phyloP scores from a whole-genome alignment of 106 monocot species.

The Narthecium ossifragum region DNA sequence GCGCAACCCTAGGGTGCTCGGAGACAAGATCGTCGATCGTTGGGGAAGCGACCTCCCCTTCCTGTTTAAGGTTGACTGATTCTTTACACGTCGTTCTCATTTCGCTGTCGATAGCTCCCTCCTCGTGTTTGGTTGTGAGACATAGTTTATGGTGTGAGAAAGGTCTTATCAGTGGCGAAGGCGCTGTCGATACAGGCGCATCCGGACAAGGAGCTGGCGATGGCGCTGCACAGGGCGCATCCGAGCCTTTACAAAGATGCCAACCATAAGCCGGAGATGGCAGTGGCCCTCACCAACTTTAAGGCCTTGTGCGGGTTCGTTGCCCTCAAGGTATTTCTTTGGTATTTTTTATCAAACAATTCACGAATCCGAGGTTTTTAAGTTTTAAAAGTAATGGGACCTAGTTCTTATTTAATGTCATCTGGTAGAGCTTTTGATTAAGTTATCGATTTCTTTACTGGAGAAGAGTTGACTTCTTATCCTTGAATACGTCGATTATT shows the following conservation, averaged over 20 bases:
- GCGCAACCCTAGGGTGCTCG: slow-evolving; percentile 48
- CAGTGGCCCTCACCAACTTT: slow-evolving; percentile 84
- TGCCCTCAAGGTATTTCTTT: slow-evolving; percentile 39
- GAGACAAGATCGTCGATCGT: slow-evolving; percentile 37
- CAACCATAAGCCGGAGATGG: slow-evolving; percentile 98
- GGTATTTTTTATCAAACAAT: too few relatives aligned
- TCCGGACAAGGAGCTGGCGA: slow-evolving; percentile 79
- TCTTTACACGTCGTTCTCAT: not conserved
- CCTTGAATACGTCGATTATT: too few relatives aligned
- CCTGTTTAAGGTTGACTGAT: slow-evolving; percentile 65
- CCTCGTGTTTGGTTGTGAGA: not conserved
- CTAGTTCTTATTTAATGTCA: too few relatives aligned
- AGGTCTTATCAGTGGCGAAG: slow-evolving; percentile 90
- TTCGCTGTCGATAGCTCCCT: not conserved
- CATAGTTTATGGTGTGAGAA: not conserved
- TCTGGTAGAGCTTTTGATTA: too few relatives aligned
- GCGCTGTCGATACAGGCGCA: slow-evolving; percentile 93
- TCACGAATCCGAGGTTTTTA: too few relatives aligned
- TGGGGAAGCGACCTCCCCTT: slow-evolving; percentile 89
- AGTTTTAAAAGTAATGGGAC: too few relatives aligned
- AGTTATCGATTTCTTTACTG: too few relatives aligned
- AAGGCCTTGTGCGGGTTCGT: slow-evolving; percentile 78
- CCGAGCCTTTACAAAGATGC: slow-evolving; percentile 77
- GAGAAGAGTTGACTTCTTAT: too few relatives aligned
- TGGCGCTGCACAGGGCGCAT: slow-evolving; percentile 42